A percentile compares a stretch with the other conserved stretches of the same genome.
phyloP scores from a whole-genome alignment of 257 asterid genomes.

The Paulownia fortunei region DNA sequence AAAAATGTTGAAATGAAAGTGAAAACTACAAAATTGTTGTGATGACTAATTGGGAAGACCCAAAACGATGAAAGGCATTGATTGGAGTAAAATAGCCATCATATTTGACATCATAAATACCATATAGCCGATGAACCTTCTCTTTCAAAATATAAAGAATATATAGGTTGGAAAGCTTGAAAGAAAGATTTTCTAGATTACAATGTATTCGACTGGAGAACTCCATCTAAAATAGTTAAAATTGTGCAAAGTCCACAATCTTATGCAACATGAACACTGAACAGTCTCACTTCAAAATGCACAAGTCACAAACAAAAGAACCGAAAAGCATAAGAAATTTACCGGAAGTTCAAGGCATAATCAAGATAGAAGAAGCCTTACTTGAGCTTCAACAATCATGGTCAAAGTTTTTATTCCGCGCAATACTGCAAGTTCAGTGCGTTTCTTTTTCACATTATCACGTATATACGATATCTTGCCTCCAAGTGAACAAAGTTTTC shows the following conservation, averaged over 20 bases:
- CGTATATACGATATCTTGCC: conserved; percentile 58
- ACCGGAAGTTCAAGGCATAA: conserved; percentile 17
- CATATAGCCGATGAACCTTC: neutral
- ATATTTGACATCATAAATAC: conserved; percentile 6
- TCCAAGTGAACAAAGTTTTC: conserved; percentile 57
- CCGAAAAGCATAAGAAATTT: neutral
- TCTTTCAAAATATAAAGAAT: neutral
- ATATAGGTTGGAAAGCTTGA: conserved; percentile 11
- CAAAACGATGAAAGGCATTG: neutral
- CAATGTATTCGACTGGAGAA: neutral
- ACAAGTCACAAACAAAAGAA: conserved; percentile 1
- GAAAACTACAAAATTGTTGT: neutral
- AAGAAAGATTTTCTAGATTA: neutral
- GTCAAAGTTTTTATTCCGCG: conserved; percentile 44
- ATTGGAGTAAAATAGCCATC: neutral
- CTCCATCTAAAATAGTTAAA: conserved; percentile 2
- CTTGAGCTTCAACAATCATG: conserved; percentile 66
- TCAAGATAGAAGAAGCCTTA: conserved; percentile 37
- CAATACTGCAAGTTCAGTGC: conserved; percentile 51
- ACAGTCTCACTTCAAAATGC: neutral
- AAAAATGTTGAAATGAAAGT: neutral
- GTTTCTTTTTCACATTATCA: conserved; percentile 50
- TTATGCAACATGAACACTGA: neutral
- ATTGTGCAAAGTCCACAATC: neutral
- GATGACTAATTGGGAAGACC: neutral